phyloP scores from a whole-genome alignment of 1,284 basidiomycete species.

The Ganoderma resinaceum region DNA sequence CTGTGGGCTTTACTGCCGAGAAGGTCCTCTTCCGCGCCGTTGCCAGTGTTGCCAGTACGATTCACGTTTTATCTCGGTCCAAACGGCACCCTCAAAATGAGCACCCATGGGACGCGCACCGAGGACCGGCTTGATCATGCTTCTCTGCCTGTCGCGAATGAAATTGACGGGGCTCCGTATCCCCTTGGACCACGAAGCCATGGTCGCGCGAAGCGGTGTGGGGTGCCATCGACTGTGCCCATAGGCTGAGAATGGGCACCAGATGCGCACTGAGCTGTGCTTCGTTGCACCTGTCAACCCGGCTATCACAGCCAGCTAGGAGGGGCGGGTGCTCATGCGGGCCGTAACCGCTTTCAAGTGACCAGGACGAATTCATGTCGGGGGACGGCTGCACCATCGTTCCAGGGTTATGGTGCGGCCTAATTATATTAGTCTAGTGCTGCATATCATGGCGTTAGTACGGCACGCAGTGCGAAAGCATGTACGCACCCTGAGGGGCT shows the following conservation, averaged over 20 bases:
- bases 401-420: neutral
- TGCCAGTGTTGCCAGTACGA: neutral
- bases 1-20: neutral
- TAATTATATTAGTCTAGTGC: neutral
- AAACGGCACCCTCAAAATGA: neutral
- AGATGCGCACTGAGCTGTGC: conserved; percentile 14
- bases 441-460: conserved; percentile 1
- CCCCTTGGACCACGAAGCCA: neutral
- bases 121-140: conserved; percentile 3
- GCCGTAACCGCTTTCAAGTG: neutral
- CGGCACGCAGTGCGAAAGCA: conserved; percentile 13
- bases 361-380: neutral
- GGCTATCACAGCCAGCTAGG: conserved; percentile 25
- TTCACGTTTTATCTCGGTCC: neutral
- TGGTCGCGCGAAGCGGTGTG: neutral
- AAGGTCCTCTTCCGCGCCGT: neutral
- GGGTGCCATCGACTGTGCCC: conserved; percentile 2
- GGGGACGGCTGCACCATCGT: neutral
- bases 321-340: conserved; percentile 1
- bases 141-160: conserved; percentile 1
- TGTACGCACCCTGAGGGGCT: neutral
- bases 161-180: conserved; percentile 9
- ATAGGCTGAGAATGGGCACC: conserved; percentile 24
- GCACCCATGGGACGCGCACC: conserved; percentile 4
- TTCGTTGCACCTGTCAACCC: conserved; percentile 21